A percentile compares a stretch with the other conserved stretches of the same genome.
phyloP scores from a whole-genome alignment of 176 grass and related monocot species.

The bread wheat (Triticum aestivum) region DNA sequence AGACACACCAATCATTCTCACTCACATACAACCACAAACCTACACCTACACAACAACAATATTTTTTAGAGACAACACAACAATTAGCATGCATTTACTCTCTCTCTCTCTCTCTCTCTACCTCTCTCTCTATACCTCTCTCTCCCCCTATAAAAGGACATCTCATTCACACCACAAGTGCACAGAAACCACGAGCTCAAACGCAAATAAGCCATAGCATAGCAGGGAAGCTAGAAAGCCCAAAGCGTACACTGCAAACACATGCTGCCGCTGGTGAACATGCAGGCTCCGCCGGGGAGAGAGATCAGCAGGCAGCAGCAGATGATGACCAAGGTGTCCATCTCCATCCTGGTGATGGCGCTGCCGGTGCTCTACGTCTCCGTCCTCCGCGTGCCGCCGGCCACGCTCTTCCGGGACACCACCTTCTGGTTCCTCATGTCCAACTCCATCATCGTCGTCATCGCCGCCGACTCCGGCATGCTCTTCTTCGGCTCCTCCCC shows the following conservation, averaged over 20 bases:
- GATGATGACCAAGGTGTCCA: conserved; percentile 55
- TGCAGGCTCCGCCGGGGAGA: neutral
- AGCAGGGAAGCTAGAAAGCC: neutral
- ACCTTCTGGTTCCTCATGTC: conserved; percentile 99
- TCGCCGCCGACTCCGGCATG: conserved; percentile 75
- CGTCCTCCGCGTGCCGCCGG: conserved; percentile 76
- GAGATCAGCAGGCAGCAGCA: neutral
- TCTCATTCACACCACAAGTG: conserved; percentile 8
- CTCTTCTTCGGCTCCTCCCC: conserved; percentile 53
- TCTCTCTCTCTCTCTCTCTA: neutral
- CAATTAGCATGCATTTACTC: conserved; percentile 21
- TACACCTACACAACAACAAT: conserved; percentile 21
- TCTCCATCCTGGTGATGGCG: conserved; percentile 77
- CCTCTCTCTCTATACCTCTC: neutral
- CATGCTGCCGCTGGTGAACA: conserved; percentile 42
- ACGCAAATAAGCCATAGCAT: neutral
- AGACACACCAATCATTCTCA: conserved; percentile 40
- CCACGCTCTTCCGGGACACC: conserved; percentile 78
- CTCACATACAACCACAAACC: conserved; percentile 31
- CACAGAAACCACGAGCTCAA: conserved; percentile 15
- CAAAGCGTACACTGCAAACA: neutral
- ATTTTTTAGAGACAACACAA: neutral
- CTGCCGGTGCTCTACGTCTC: conserved; percentile 87
- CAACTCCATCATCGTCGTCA: conserved; percentile 91
- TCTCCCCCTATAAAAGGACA: conserved; percentile 39